Evolutionary conservation across 169 alveolate species (phyloP).

Genomic region (Plasmodium relictum): DNA sequence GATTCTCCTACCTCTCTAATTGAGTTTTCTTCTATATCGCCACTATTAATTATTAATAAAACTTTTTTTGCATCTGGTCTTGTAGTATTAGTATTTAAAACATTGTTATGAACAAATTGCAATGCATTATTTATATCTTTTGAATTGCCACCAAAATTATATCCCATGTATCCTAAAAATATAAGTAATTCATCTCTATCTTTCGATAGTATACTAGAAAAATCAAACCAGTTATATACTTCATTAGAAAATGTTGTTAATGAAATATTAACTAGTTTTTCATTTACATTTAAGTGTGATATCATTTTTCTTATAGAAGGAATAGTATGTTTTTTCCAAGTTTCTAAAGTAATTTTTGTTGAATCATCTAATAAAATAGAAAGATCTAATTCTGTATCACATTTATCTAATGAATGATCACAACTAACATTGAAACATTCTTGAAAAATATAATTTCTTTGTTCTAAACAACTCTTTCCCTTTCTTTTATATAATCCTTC

Average conservation of each 20-base stretch:
- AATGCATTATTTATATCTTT: slow-evolving; percentile 31
- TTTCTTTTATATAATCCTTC: slow-evolving; percentile 58
- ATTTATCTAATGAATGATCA: slow-evolving; percentile 62
- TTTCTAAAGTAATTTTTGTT: slow-evolving; percentile 15
- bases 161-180: slow-evolving; percentile 32
- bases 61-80: slow-evolving; percentile 65
- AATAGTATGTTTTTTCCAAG: slow-evolving; percentile 31
- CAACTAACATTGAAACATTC: slow-evolving; percentile 54
- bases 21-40: neutral
- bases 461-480: slow-evolving; percentile 67
- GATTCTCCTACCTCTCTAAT: neutral
- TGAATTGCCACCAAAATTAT: slow-evolving; percentile 37
- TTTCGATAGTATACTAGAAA: slow-evolving; percentile 12
- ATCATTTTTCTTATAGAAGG: slow-evolving; percentile 31
- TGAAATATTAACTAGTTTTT: slow-evolving; percentile 37
- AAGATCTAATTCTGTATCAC: slow-evolving; percentile 39
- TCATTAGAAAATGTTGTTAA: slow-evolving; percentile 27
- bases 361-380: slow-evolving; percentile 45
- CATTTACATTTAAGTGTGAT: slow-evolving; percentile 29
- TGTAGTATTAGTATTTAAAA: slow-evolving; percentile 5
- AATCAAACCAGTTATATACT: slow-evolving; percentile 25
- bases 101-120: slow-evolving; percentile 13
- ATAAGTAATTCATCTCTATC: slow-evolving; percentile 26
- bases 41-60: slow-evolving; percentile 22
- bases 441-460: slow-evolving; percentile 18